Evolutionary conservation across 345 rosid species (phyloP).

Genomic region (Brassica juncea): DNA sequence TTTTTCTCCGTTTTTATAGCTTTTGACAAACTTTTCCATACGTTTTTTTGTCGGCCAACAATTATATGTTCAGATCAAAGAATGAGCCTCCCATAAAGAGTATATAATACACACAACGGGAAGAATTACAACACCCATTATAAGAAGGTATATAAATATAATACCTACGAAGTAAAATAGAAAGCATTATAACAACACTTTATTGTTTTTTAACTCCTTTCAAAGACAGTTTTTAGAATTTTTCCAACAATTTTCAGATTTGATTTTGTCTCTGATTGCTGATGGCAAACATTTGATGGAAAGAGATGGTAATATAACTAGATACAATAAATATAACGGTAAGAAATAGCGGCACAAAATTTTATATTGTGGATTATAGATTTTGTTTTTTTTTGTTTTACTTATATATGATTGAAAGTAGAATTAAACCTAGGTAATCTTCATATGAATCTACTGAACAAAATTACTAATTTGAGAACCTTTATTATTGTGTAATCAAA

Average conservation of each 20-base stretch:
- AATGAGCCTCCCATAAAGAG: neutral
- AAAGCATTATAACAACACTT: neutral
- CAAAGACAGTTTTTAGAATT: neutral
- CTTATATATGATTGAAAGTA: neutral
- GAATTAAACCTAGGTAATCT: neutral
- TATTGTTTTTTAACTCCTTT: neutral
- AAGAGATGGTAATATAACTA: neutral
- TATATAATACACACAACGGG: neutral
- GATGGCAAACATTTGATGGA: neutral
- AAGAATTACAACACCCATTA: neutral
- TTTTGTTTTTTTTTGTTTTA: neutral
- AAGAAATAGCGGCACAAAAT: neutral
- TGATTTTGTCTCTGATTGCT: neutral
- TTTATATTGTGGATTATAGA: neutral
- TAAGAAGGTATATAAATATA: neutral
- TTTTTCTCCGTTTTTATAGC: conserved; percentile 4
- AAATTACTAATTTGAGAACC: neutral
- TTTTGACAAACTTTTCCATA: neutral
- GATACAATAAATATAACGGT: neutral
- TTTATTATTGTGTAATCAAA: neutral
- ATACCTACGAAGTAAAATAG: neutral
- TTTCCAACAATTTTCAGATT: neutral
- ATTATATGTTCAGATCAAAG: neutral
- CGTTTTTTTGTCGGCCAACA: neutral
- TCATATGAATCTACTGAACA: neutral